Base-by-base conservation (phyloP, 2,329 filamentous ascomycete genomes). In the Aspergillus eucalypticola region DNA sequence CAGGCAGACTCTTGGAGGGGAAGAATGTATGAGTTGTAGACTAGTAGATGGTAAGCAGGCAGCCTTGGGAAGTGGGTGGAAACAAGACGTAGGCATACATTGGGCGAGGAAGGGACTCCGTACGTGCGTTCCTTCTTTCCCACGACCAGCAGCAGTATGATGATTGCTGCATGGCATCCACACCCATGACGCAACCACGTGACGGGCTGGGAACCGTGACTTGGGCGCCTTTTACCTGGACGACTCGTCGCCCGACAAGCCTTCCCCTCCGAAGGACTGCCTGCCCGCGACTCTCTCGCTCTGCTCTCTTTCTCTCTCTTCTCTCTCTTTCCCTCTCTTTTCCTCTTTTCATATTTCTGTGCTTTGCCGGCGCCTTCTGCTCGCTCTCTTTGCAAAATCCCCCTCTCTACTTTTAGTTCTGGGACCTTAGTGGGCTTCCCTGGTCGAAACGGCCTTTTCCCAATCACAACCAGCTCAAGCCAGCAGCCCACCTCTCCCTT, bases 121-220 rank as follows among this genome's bases (percentile, higher is more conserved):
- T 35, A 35, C 41, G 21, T 44, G 41, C 41, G 41, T 21, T 44
- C 19, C 41, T 19, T 44, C 13, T 19, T 44, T 44, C 41, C 19
- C 27, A 32, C n/a, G 21, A 58, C 32, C n/a, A 57, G 25, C 25
- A 27, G 25, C 25, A 27, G 25, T n/a, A 58, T 44, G 27, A 57
- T 51, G 21, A 60, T 48, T 67, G 61, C 65, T 67, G 64, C 65
- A 67, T 53, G 50, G 62, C 61, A 67, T 60, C 63, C 66, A 67
- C 69, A 66, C 68, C 67, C 67, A 73, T 74, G 71, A 73, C 69
- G 71, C 70, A 71, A 66, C 67, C 73, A 75, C 73, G 73, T 75
- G 73, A 75, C 66, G 64, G 54, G 19, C 25, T 41, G 60, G 55
- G 53, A 44, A 55, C 62, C 60, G 63, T 71, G 66, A 72, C 71